phyloP scores from a whole-genome alignment of 2,329 filamentous ascomycete genomes.

The Pseudocercospora pini-densiflorae region DNA sequence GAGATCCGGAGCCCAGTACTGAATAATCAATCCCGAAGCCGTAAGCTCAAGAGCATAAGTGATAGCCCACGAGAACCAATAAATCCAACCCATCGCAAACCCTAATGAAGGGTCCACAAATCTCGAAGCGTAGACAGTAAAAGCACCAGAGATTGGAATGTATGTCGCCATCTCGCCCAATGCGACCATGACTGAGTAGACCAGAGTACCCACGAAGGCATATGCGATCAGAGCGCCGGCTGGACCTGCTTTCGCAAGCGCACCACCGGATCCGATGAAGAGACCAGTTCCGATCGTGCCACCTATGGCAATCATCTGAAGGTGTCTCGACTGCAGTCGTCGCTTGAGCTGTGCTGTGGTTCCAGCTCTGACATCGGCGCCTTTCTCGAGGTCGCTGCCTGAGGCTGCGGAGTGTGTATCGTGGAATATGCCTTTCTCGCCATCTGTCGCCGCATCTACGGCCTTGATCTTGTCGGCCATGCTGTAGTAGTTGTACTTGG shows the following conservation, averaged over 20 bases:
- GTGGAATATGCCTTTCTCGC: constrained; percentile 18
- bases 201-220: constrained; percentile 50
- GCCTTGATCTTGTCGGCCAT: constrained; percentile 22
- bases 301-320: constrained; percentile 46
- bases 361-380: constrained; percentile 29
- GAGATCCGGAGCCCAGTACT: constrained; percentile 46
- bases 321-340: constrained; percentile 40
- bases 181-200: constrained; percentile 54
- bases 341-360: constrained; percentile 41
- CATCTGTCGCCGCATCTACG: constrained; percentile 10
- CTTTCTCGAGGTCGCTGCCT: constrained; percentile 23
- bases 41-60: constrained; percentile 46
- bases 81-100: constrained; percentile 55
- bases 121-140: constrained; percentile 55
- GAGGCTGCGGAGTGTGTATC: constrained; percentile 15
- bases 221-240: constrained; percentile 52
- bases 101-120: constrained; percentile 53
- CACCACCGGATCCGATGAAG: constrained; percentile 48
- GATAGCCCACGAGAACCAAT: constrained; percentile 50
- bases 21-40: constrained; percentile 44
- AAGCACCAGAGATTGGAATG: constrained; percentile 61
- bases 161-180: constrained; percentile 65
- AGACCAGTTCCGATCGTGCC: constrained; percentile 42
- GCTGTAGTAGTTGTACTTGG: background rate
- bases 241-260: constrained; percentile 46